Conservation (phyloP, 2,329 filamentous ascomycete genomes). For the Diaporthe sp. region DNA sequence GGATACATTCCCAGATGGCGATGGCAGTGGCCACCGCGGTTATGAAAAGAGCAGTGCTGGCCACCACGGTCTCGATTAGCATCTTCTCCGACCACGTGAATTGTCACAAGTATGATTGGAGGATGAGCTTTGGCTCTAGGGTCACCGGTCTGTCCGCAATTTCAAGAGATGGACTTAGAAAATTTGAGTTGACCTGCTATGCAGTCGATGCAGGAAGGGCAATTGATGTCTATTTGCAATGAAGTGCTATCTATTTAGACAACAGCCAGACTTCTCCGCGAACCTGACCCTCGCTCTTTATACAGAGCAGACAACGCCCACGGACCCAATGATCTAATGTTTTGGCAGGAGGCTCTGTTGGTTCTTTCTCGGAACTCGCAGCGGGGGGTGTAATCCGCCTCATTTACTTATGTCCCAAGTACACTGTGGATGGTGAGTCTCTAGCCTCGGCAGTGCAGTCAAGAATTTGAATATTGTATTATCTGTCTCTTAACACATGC, state of each 20-base stretch:
- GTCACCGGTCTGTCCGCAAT: no score
- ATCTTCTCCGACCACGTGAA: no score
- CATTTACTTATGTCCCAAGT: no score
- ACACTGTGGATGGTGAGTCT: no score
- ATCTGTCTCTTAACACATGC: no score
- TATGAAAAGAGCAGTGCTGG: neutral
- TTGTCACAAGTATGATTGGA: no score
- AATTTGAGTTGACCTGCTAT: no score
- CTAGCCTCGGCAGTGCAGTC: no score
- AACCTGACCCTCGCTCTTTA: neutral
- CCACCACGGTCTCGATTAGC: neutral
- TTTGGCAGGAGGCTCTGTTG: neutral
- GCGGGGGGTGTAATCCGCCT: no score
- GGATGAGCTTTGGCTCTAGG: no score
- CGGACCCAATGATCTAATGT: neutral
- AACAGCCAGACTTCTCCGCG: neutral
- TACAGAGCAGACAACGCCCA: neutral
- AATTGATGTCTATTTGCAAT: neutral
- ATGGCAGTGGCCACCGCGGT: conserved; percentile 13
- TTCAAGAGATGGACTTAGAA: no score
- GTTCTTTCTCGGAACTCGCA: neutral
- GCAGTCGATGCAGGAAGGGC: neutral
- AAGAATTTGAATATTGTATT: no score
- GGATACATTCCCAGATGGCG: conserved; percentile 1
- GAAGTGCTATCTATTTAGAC: neutral